These are phyloP conservation scores for Lentinula sp. DNA, from an alignment of 768 basidiomycete species.

Conservation along the genomic window DNA sequence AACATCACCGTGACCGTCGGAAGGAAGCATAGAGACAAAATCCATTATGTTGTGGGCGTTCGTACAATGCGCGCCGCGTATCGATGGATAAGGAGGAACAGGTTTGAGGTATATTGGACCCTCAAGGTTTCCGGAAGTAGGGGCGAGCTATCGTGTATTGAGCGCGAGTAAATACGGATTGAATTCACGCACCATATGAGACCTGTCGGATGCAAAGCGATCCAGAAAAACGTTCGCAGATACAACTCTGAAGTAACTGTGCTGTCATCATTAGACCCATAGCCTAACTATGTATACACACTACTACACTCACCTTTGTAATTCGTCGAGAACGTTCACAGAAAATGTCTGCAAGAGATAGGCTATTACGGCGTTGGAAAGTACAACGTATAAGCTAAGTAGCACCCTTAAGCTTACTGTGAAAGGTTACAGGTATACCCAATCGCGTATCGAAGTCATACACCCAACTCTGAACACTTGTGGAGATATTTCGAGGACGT, in stretches of 20 bases:
- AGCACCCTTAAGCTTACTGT: constrained; percentile 28
- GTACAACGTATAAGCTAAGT: constrained; percentile 7
- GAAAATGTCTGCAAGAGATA: constrained; percentile 44
- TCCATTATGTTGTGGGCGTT: constrained; percentile 50
- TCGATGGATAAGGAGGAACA: constrained; percentile 43
- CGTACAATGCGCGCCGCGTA: constrained; percentile 39
- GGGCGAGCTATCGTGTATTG: neutral
- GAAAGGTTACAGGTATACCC: constrained; percentile 40
- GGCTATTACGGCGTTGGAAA: constrained; percentile 20
- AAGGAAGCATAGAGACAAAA: constrained; percentile 45
- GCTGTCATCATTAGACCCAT: neutral
- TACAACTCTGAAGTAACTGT: constrained; percentile 61
- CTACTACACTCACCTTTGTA: constrained; percentile 32
- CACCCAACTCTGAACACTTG: constrained; percentile 36
- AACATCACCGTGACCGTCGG: neutral
- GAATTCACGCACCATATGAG: constrained; percentile 57
- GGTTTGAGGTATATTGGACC: constrained; percentile 29
- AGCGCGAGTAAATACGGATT: constrained; percentile 3
- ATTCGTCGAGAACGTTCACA: constrained; percentile 25
- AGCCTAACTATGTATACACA: too few relatives aligned
- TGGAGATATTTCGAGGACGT: constrained; percentile 19
- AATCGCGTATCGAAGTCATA: constrained; percentile 60
- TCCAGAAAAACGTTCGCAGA: constrained; percentile 44
- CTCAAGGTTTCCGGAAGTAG: neutral
- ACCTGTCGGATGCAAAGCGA: constrained; percentile 68